Evolutionary conservation across 768 basidiomycete species (phyloP).

Genomic region (Lactarius sanguifluus): DNA sequence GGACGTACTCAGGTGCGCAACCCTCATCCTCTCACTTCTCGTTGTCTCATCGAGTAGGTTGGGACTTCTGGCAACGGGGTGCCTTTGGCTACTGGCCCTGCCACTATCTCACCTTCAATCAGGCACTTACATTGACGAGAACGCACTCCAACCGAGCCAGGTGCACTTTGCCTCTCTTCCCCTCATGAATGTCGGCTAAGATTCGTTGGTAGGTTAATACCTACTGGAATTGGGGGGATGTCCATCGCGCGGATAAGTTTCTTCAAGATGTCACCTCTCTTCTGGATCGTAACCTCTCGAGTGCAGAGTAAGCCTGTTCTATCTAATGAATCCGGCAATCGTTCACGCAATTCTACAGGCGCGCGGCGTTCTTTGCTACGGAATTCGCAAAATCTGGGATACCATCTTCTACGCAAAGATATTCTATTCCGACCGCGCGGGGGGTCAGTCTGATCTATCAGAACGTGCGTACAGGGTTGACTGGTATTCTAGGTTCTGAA

Average conservation of each 20-base stretch:
- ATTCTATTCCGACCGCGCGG: slow-evolving; percentile 52
- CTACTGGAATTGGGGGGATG: slow-evolving; percentile 90
- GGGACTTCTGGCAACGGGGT: slow-evolving; percentile 59
- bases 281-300: slow-evolving; percentile 61
- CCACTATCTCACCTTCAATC: slow-evolving; percentile 66
- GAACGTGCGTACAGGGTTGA: slow-evolving; percentile 7
- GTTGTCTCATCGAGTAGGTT: slow-evolving; percentile 42
- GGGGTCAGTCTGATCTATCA: slow-evolving; percentile 44
- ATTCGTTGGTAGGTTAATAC: slow-evolving; percentile 68
- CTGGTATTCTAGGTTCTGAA: slow-evolving; percentile 43
- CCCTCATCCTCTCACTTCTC: not conserved
- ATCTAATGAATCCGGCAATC: not conserved
- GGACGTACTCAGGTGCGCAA: slow-evolving; percentile 23
- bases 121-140: slow-evolving; percentile 87
- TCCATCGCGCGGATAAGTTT: slow-evolving; percentile 82
- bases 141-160: slow-evolving; percentile 91
- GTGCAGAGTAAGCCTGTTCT: slow-evolving; percentile 59
- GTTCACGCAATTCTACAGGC: slow-evolving; percentile 44
- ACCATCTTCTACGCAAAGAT: slow-evolving; percentile 64
- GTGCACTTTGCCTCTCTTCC: slow-evolving; percentile 42
- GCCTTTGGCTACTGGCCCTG: slow-evolving; percentile 81
- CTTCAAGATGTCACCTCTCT: slow-evolving; percentile 66
- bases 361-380: slow-evolving; percentile 55
- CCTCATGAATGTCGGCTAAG: not conserved
- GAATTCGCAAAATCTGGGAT: slow-evolving; percentile 80